Conservation (phyloP, 352 stramenopile species). For the Phytophthora uliginosa region DNA sequence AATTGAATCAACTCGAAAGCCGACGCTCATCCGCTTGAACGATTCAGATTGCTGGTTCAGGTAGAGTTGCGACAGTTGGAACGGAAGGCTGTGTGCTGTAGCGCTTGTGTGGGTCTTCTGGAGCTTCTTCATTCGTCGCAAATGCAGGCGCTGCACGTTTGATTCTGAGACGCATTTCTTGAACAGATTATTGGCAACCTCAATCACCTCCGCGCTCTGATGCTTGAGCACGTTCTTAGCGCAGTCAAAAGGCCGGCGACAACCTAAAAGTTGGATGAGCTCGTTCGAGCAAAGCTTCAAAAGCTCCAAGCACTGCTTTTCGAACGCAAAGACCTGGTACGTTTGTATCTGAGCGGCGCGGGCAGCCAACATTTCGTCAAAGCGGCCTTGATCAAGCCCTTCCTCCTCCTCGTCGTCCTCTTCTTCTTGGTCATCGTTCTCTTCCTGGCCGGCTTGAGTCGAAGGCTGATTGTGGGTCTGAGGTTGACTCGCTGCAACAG, state of each 20-base stretch:
- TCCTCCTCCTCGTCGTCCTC: conserved; percentile 28
- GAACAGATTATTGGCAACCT: conserved; percentile 47
- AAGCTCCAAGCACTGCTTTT: conserved; percentile 49
- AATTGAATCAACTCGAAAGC: conserved; percentile 47
- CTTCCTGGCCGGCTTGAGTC: conserved; percentile 10
- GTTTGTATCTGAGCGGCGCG: conserved; percentile 34
- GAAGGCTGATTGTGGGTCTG: conserved; percentile 12
- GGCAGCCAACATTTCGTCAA: conserved; percentile 42
- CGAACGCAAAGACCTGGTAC: conserved; percentile 56
- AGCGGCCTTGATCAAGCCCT: conserved; percentile 17
- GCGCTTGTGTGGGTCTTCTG: conserved; percentile 51
- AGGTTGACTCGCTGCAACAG: conserved; percentile 19
- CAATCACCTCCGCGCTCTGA: conserved; percentile 56
- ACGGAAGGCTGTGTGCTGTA: conserved; percentile 58
- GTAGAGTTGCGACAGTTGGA: conserved; percentile 76
- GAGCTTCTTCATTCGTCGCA: conserved; percentile 51
- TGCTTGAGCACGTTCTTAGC: conserved; percentile 72
- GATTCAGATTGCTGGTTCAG: conserved; percentile 73
- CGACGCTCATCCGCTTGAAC: conserved; percentile 69
- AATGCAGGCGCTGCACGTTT: conserved; percentile 63
- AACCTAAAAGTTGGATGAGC: conserved; percentile 67
- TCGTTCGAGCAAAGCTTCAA: conserved; percentile 63
- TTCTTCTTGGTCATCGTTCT: conserved; percentile 17
- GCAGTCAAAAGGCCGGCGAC: conserved; percentile 51
- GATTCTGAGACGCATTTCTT: conserved; percentile 44